phyloP scores from a whole-genome alignment of 106 monocot genomes.

The Alisma plantagoaquatica region DNA sequence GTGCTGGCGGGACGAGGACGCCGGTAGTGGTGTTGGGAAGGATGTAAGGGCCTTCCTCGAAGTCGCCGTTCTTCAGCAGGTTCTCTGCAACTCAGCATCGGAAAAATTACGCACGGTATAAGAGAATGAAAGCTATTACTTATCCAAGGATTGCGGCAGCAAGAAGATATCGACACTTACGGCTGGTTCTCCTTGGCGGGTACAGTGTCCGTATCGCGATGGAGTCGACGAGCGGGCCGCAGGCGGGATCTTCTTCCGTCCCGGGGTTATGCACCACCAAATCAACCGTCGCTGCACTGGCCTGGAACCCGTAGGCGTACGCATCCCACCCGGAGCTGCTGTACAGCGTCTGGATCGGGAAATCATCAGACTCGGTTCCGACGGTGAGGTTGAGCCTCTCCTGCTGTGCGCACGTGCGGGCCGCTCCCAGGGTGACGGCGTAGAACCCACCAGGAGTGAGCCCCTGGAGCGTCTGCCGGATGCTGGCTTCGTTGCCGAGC shows the following conservation, averaged over 20 bases:
- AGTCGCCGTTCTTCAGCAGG: slow-evolving; percentile 15
- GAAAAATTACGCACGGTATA: not conserved
- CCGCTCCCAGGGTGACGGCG: slow-evolving; percentile 40
- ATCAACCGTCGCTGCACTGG: not conserved
- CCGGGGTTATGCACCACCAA: slow-evolving; percentile 36
- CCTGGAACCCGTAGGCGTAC: slow-evolving; percentile 36
- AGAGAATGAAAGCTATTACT: not conserved
- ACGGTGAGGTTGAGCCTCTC: slow-evolving; percentile 33
- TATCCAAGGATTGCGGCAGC: not conserved
- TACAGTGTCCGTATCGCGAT: slow-evolving; percentile 24
- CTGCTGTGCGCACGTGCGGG: slow-evolving; percentile 39
- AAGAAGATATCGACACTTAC: slow-evolving; percentile 11
- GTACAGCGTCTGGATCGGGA: slow-evolving; percentile 41
- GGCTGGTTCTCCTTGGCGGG: slow-evolving; percentile 14
- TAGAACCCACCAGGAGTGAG: slow-evolving; percentile 25
- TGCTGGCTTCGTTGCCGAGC: slow-evolving; percentile 26
- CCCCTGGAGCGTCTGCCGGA: slow-evolving; percentile 18
- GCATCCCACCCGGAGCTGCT: slow-evolving; percentile 37
- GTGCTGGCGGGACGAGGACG: slow-evolving; percentile 9
- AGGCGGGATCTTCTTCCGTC: slow-evolving; percentile 32
- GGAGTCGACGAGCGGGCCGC: slow-evolving; percentile 37
- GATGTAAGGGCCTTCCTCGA: slow-evolving; percentile 17
- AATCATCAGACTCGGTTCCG: slow-evolving; percentile 12
- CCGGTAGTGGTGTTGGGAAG: slow-evolving; percentile 8
- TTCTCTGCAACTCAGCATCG: slow-evolving; percentile 1